Conservation (phyloP, 306 rosid species). For the Dalbergia oliveri region DNA sequence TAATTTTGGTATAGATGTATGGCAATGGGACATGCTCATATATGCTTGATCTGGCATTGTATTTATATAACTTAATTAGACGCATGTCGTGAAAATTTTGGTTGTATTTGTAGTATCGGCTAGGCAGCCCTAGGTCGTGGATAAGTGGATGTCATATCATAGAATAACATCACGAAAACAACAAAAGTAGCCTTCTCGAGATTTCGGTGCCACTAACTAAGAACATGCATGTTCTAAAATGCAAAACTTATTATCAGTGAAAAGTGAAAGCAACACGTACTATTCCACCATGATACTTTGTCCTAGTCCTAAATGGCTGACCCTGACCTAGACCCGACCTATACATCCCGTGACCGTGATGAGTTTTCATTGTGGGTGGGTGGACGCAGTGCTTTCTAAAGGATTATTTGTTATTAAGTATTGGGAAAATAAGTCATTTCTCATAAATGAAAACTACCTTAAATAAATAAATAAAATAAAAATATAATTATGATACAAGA, state of each 20-base stretch:
- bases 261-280: neutral
- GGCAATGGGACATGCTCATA: conserved; percentile 10
- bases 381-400: too few species aligned
- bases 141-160: neutral
- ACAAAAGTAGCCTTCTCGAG: neutral
- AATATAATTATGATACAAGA: too few species aligned
- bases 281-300: too few species aligned
- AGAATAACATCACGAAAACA: neutral
- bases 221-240: neutral
- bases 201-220: neutral
- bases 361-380: too few species aligned
- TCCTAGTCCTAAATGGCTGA: too few species aligned
- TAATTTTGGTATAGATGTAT: too few species aligned
- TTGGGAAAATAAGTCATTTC: too few species aligned
- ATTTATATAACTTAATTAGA: neutral
- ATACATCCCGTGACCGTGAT: too few species aligned
- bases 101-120: conserved; percentile 15
- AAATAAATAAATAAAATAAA: too few species aligned
- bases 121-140: neutral
- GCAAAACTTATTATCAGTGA: neutral
- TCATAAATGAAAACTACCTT: too few species aligned
- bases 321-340: too few species aligned
- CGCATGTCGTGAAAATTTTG: neutral
- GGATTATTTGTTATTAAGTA: too few species aligned
- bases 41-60: neutral